phyloP scores from a whole-genome alignment of 2,329 filamentous ascomycete genomes.

The Fusarium sororula region DNA sequence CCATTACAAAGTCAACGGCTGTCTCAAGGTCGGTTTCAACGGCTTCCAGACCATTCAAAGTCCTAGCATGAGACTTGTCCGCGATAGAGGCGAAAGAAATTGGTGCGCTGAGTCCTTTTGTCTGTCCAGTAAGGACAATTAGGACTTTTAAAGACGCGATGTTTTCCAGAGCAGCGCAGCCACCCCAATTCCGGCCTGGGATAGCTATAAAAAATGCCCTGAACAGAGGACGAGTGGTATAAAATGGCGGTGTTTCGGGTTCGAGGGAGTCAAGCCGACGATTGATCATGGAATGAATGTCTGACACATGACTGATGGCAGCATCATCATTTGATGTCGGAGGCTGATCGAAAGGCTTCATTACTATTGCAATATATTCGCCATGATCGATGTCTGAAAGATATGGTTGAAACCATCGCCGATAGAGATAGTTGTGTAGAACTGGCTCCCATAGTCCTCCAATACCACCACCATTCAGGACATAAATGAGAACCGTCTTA shows the following conservation, averaged over 20 bases:
- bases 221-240: constrained; percentile 1
- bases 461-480: neutral
- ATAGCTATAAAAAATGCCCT: neutral
- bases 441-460: neutral
- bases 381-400: neutral
- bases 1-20: neutral
- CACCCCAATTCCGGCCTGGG: neutral
- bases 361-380: neutral
- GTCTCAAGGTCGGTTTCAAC: neutral
- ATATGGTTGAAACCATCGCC: constrained; percentile 3
- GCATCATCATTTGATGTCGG: neutral
- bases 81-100: neutral
- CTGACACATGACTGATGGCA: neutral
- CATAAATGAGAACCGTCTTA: neutral
- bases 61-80: neutral
- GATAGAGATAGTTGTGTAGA: constrained; percentile 1
- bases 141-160: neutral
- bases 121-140: neutral
- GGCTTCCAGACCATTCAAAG: neutral
- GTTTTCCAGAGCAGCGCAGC: neutral
- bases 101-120: neutral
- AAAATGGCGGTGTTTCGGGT: neutral
- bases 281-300: neutral
- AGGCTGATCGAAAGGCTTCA: neutral
- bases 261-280: neutral